A percentile compares a stretch with the other conserved stretches of the same genome.
Conservation (phyloP, 2,329 filamentous ascomycete genomes). For the Colletotrichum gigasporum region DNA sequence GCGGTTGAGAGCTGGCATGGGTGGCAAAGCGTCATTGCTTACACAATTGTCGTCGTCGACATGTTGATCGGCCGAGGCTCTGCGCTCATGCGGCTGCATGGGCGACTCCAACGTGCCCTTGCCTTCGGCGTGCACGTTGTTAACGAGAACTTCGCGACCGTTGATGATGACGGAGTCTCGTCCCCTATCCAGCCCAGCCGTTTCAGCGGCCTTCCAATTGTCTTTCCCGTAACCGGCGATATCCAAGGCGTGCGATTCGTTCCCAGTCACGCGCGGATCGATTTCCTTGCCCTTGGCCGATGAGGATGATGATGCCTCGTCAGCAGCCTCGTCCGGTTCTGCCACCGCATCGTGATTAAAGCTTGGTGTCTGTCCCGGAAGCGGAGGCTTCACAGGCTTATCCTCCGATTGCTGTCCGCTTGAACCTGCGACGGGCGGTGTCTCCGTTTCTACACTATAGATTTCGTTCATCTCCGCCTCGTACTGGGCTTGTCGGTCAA, state of each 20-base stretch:
- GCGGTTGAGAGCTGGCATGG: conserved; percentile 64
- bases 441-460: conserved; percentile 60
- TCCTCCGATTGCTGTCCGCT: conserved; percentile 9
- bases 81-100: conserved; percentile 51
- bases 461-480: conserved; percentile 70
- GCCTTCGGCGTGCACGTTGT: conserved; percentile 70
- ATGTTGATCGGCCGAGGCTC: conserved; percentile 32
- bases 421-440: conserved; percentile 25
- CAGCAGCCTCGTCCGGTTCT: conserved; percentile 56
- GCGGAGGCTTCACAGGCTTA: not conserved
- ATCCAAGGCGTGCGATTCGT: conserved; percentile 74
- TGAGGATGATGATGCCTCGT: conserved; percentile 36
- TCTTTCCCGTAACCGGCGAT: conserved; percentile 82
- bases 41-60: conserved; percentile 35
- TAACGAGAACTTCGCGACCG: conserved; percentile 77
- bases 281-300: conserved; percentile 44
- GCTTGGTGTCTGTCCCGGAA: conserved; percentile 51
- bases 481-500: conserved; percentile 65
- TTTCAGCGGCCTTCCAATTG: conserved; percentile 74
- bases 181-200: conserved; percentile 67
- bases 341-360: conserved; percentile 79
- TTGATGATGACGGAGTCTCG: conserved; percentile 77
- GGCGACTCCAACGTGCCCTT: conserved; percentile 66
- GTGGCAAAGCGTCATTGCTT: conserved; percentile 64
- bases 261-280: conserved; percentile 60